These are phyloP conservation scores for Hericium erinaceus DNA, from an alignment of 768 basidiomycete genomes.

Conservation along the genomic window DNA sequence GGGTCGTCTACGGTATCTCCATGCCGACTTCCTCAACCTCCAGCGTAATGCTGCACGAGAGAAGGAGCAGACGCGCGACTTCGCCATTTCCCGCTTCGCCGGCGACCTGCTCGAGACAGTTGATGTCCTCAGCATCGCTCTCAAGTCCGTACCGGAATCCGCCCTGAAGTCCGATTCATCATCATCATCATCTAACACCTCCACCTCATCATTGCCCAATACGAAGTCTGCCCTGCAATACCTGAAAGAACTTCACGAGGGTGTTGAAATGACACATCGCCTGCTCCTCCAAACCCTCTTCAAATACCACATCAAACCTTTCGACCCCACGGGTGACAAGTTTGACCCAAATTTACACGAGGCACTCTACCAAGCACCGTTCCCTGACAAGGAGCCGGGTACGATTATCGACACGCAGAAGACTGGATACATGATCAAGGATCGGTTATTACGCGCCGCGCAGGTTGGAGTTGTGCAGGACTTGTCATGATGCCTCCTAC, in stretches of 20 bases:
- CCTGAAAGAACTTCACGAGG: conserved; percentile 67
- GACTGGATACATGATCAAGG: conserved; percentile 89
- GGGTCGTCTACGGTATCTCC: conserved; percentile 84
- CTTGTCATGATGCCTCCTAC: conserved; percentile 23
- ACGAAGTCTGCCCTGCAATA: conserved; percentile 49
- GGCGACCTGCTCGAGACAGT: conserved; percentile 82
- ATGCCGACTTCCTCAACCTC: conserved; percentile 93
- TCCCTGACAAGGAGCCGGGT: conserved; percentile 84
- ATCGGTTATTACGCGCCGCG: conserved; percentile 85
- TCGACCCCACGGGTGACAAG: conserved; percentile 83
- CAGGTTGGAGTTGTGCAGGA: conserved; percentile 95
- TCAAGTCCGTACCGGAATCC: conserved; percentile 64
- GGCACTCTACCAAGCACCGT: conserved; percentile 87
- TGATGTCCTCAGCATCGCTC: conserved; percentile 79
- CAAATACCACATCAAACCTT: conserved; percentile 86
- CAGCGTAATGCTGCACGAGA: conserved; percentile 88
- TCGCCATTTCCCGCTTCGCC: conserved; percentile 88
- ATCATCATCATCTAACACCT: conserved; percentile 24
- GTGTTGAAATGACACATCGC: conserved; percentile 89
- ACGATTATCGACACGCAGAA: conserved; percentile 88
- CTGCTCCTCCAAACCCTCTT: conserved; percentile 82
- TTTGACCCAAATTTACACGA: conserved; percentile 97
- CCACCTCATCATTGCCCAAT: conserved; percentile 9
- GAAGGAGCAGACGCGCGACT: conserved; percentile 87
- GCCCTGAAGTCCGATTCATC: conserved; percentile 25